A percentile compares a stretch with the other conserved stretches of the same genome.
Conservation (phyloP, 805 yeast species). For the Yarrowia sp. region DNA sequence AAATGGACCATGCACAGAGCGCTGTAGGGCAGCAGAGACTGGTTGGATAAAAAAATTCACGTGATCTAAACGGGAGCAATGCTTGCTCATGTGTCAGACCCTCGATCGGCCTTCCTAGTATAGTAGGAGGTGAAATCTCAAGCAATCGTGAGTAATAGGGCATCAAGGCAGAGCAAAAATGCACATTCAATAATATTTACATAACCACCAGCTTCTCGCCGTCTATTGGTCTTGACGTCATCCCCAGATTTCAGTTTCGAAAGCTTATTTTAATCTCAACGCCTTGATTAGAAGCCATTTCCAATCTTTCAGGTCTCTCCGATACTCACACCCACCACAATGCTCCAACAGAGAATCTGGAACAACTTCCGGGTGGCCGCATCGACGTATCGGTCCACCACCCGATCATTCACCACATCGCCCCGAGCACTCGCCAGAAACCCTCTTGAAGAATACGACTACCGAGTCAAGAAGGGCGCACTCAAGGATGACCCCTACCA, state of each 20-base stretch:
- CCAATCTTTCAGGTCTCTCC: background rate
- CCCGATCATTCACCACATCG: background rate
- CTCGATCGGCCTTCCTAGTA: no score
- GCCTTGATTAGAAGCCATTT: background rate
- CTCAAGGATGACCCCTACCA: conserved; percentile 74
- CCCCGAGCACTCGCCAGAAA: conserved; percentile 18
- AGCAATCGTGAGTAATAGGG: no score
- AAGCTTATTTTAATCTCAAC: background rate
- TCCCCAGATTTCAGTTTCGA: conserved; percentile 6
- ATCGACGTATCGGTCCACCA: background rate
- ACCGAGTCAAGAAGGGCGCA: conserved; percentile 36
- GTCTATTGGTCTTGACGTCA: no score
- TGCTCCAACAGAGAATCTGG: conserved; percentile 18
- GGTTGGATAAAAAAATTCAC: background rate
- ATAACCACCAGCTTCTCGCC: no score
- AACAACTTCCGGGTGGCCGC: conserved; percentile 4
- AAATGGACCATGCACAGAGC: background rate
- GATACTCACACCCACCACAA: background rate
- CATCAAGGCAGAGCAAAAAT: no score
- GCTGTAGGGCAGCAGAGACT: background rate
- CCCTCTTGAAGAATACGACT: conserved; percentile 41
- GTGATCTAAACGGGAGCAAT: background rate
- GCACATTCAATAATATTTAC: no score
- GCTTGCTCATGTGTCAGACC: background rate
- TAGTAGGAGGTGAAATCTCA: no score